Evolutionary conservation across 805 yeast species (phyloP).

Genomic region (Kuraishia cidri): DNA sequence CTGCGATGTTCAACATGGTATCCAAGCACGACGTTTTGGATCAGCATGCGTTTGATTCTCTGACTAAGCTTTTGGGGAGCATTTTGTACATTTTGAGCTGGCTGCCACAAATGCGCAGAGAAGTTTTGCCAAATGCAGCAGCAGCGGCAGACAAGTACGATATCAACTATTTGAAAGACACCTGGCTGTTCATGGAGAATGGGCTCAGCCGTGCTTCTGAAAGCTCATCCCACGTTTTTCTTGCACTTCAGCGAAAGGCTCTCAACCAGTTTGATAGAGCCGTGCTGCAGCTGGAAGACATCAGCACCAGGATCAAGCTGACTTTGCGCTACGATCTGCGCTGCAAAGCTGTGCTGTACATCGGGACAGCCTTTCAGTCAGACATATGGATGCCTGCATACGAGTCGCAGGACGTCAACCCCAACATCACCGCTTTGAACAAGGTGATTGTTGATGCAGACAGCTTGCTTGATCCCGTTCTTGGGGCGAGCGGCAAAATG

Average conservation of each 20-base stretch:
- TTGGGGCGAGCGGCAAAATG: conserved; percentile 17
- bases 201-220: conserved; percentile 4
- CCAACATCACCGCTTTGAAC: conserved; percentile 40
- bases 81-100: conserved; percentile 49
- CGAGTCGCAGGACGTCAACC: conserved; percentile 54
- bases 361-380: conserved; percentile 36
- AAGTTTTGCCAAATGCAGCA: conserved; percentile 11
- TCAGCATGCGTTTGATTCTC: conserved; percentile 35
- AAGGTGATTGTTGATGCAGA: conserved; percentile 37
- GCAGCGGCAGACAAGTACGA: conserved; percentile 5
- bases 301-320: conserved; percentile 29
- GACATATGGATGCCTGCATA: conserved; percentile 41
- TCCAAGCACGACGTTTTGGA: conserved; percentile 42
- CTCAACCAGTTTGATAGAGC: conserved; percentile 26
- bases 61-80: conserved; percentile 45
- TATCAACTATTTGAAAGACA: conserved; percentile 15
- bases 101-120: conserved; percentile 47
- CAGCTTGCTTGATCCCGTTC: conserved; percentile 24
- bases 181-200: conserved; percentile 18
- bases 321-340: conserved; percentile 52
- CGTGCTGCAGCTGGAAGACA: conserved; percentile 21
- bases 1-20: background rate
- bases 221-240: conserved; percentile 5
- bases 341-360: conserved; percentile 39
- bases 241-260: conserved; percentile 18